Evolutionary conservation across 164 flowering plant genomes (phyloP), one percentile per base, ranked within the genome.

Genomic region (Annona cherimola): DNA sequence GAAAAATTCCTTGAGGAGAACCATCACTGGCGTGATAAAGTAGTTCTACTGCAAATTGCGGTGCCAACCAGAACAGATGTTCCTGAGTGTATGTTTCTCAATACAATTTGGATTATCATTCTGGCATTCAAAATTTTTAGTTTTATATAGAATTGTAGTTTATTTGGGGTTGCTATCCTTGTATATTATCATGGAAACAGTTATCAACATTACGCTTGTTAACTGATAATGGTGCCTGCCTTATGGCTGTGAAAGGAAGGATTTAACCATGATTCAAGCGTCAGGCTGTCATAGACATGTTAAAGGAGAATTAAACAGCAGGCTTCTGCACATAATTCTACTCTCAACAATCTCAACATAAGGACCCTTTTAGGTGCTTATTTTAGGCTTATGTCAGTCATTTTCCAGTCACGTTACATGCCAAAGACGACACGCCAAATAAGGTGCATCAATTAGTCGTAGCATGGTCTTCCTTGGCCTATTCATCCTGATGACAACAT

Each of bases 41-140:
- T 93, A 18, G 96, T 91, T 73, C 79, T 93, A 73, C 81, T 90
- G 73, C 98, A 93, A 82, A 91, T 93, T 83, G 98, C 97, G 19
- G 98, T 93, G 66, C 98, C 97, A 66, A 90, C 98, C 76, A 85
- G 98, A 77, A 90, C 97, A 69, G 98, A 93, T 82, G 96, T 93
- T 69, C 97, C 98, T 18, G 98, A 93, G 75, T 93, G 97, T 93
- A 89, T 76, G 87, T 20, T 42, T 40, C 60, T 68, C 76, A 69
- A 43, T 66, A 26, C 12, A 46, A 65, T 26, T 20, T 61, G 69
- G 64, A 62, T 74, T n/a, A 64, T 39, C 42, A 39, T 64, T 11
- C 4, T 18, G 14, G 57, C 41, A 41, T 12, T 6, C 16, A 64
- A 60, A 43, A 44, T 55, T 42, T 42, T 60, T 20, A 18, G 35